Evolutionary conservation across 2,329 filamentous ascomycete species (phyloP).

Genomic region (Trichoderma sp.): DNA sequence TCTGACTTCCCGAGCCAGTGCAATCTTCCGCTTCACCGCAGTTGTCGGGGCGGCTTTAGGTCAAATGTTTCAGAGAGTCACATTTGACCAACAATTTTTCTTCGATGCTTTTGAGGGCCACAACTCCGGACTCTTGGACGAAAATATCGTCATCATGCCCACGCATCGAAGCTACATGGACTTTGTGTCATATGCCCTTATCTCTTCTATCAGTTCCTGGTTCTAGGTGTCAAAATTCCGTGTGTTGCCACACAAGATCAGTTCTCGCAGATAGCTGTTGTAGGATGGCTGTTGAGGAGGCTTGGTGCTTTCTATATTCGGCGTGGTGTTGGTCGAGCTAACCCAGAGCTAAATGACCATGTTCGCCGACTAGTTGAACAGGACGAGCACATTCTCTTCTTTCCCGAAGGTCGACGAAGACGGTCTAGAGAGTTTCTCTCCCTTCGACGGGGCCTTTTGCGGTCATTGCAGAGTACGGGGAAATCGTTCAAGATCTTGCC

Average conservation of each 20-base stretch:
- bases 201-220: background rate
- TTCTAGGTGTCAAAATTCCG: background rate
- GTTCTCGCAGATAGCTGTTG: background rate
- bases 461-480: background rate
- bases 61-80: background rate
- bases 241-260: background rate
- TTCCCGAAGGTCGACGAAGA: background rate
- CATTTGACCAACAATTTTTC: background rate
- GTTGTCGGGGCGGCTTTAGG: background rate
- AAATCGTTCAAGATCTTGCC: background rate
- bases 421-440: background rate
- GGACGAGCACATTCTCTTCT: background rate
- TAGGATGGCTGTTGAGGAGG: background rate
- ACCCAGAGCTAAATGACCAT: background rate
- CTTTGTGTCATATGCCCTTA: background rate
- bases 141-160: background rate
- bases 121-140: background rate
- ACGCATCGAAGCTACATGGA: background rate
- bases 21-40: background rate
- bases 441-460: background rate
- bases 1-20: background rate
- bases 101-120: background rate
- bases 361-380: background rate
- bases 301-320: background rate
- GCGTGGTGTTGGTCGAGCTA: background rate